Evolutionary conservation across 2,329 filamentous ascomycete species (phyloP), one percentile per base, ranked within the genome.

Genomic region (Pestalotiopsis sp.): DNA sequence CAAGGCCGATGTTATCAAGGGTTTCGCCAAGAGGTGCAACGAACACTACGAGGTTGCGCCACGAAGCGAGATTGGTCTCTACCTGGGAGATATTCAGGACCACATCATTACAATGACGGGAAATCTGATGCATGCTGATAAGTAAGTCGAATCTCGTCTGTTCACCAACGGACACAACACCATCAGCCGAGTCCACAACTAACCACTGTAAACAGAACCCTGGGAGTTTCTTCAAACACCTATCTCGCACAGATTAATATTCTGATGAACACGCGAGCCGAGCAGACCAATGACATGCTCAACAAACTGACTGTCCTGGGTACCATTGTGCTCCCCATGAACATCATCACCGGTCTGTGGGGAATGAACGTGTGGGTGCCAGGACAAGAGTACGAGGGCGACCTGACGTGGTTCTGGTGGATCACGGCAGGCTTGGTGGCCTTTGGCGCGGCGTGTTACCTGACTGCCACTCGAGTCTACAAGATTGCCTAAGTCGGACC

Each of bases 161-260:
- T 36, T 14, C 41, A 38, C 41, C 52, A n/a, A 11, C 20, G 25
- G 25, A 7, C 59, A 27, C 52, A 17, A 59, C 60, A 23, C 38
- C 57, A 52, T 49, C 36, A 41, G 12, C 4, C 17, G 5, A 49
- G 56, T 49, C 41, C 65, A 68, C 41, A 67, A 66, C 62, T 69
- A 70, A 60, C 66, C 62, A 61, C 36, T 65, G 23, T 41, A 39
- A 4, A 56, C 72, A 96, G 94, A 76, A 93, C 99, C 64, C 87
- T 99, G 36, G 93, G 93, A 62, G 90, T 96, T 68, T 95, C 95
- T 13, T 96, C 99, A 77, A 93, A 90, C 77, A 99, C 98, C 79
- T 99, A 99, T 79, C 92, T 99, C n/a, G 96, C 96, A 0, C 96
- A 99, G 79, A 98, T 99, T 83, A 98, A 98, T 81, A 97, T 98